Evolutionary conservation across 257 asterid genomes (phyloP).

Genomic region (Solanum appendiculatum): DNA sequence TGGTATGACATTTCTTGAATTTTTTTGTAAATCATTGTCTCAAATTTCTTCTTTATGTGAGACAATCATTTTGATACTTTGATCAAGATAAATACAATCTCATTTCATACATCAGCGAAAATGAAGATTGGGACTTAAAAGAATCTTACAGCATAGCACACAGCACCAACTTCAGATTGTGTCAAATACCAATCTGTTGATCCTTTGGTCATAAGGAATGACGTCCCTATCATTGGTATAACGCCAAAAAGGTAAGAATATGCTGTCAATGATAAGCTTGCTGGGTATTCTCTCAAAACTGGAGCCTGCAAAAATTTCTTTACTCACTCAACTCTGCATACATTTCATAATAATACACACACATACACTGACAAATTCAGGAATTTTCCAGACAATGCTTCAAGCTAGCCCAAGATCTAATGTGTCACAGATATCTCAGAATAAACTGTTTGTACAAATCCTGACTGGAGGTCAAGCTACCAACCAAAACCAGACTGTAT

Average conservation of each 20-base stretch:
- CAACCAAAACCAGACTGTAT: neutral
- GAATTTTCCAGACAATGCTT: neutral
- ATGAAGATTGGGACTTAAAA: neutral
- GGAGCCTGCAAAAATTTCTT: constrained; percentile 59
- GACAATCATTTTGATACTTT: neutral
- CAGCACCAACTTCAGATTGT: constrained; percentile 66
- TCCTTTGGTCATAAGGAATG: constrained; percentile 39
- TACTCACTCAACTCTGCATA: neutral
- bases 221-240: constrained; percentile 52
- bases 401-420: neutral
- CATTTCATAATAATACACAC: neutral
- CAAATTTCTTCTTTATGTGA: neutral
- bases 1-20: neutral
- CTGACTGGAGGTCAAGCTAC: neutral
- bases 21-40: neutral
- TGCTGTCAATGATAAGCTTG: constrained; percentile 88
- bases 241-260: constrained; percentile 77
- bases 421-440: neutral
- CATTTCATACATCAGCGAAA: neutral
- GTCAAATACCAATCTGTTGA: constrained; percentile 73
- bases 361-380: neutral
- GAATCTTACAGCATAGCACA: constrained; percentile 80
- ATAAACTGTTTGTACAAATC: neutral
- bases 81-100: neutral
- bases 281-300: constrained; percentile 77